Conservation (phyloP, 257 asterid species). For the Asclepias syriaca region DNA sequence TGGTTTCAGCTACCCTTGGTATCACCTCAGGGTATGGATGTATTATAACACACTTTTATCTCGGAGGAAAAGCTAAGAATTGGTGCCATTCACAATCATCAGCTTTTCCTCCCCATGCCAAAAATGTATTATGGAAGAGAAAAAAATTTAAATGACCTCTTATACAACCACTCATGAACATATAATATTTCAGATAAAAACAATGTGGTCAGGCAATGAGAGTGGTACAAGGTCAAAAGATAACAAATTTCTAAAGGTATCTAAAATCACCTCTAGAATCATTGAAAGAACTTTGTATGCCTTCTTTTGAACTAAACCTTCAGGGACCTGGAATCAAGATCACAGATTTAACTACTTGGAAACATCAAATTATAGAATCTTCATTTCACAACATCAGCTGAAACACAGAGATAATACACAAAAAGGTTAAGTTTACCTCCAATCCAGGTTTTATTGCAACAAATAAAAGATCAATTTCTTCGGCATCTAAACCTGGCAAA, state of each 20-base stretch:
- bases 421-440: slow-evolving; percentile 38
- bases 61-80: not conserved
- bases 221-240: not conserved
- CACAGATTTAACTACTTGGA: not conserved
- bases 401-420: not conserved
- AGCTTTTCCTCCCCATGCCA: not conserved
- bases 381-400: not conserved
- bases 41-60: not conserved
- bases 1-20: not conserved
- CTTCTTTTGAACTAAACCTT: slow-evolving; percentile 83
- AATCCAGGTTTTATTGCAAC: slow-evolving; percentile 51
- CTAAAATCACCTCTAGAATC: slow-evolving; percentile 56
- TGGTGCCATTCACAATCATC: not conserved
- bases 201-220: not conserved
- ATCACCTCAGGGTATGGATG: not conserved
- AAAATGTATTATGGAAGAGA: not conserved
- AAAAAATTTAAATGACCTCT: not conserved
- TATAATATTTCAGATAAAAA: not conserved
- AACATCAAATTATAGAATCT: not conserved
- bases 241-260: slow-evolving; percentile 4
- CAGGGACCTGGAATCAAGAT: slow-evolving; percentile 51
- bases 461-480: slow-evolving; percentile 60
- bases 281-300: slow-evolving; percentile 74
- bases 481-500: slow-evolving; percentile 74
- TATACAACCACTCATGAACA: not conserved